Conservation (phyloP, 371 early-diverging fungal species). For the Rhizopus stolonifer region DNA sequence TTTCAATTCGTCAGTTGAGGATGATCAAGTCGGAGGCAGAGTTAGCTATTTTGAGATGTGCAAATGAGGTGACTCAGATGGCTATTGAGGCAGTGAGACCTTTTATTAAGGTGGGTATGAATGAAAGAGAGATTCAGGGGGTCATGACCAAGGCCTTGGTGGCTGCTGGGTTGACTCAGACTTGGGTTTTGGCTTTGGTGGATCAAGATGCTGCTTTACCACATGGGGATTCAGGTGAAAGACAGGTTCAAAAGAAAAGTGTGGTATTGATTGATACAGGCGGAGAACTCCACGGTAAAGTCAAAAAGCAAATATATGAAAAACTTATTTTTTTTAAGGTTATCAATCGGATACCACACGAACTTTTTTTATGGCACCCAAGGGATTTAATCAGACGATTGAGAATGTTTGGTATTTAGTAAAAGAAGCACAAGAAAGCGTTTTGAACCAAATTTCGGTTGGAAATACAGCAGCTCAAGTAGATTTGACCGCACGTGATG, state of each 20-base stretch:
- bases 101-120: slow-evolving; percentile 43
- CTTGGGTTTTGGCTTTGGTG: slow-evolving; percentile 56
- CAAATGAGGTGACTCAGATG: slow-evolving; percentile 47
- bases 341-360: slow-evolving; percentile 58
- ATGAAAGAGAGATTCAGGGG: slow-evolving; percentile 44
- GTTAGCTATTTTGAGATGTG: slow-evolving; percentile 55
- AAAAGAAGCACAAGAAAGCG: slow-evolving; percentile 48
- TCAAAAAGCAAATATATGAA: background rate
- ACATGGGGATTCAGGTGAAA: slow-evolving; percentile 53
- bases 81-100: slow-evolving; percentile 49
- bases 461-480: slow-evolving; percentile 47
- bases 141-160: slow-evolving; percentile 37
- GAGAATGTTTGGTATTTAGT: slow-evolving; percentile 58
- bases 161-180: slow-evolving; percentile 44
- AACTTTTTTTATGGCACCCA: slow-evolving; percentile 48
- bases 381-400: slow-evolving; percentile 48
- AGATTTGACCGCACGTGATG: slow-evolving; percentile 50
- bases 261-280: slow-evolving; percentile 59
- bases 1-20: slow-evolving; percentile 41
- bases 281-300: slow-evolving; percentile 45
- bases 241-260: slow-evolving; percentile 38
- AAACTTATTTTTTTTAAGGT: slow-evolving; percentile 5
- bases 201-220: slow-evolving; percentile 58
- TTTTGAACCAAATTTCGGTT: slow-evolving; percentile 30
- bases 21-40: slow-evolving; percentile 55